Evolutionary conservation across 345 rosid species (phyloP).

Genomic region (Boechera stricta): DNA sequence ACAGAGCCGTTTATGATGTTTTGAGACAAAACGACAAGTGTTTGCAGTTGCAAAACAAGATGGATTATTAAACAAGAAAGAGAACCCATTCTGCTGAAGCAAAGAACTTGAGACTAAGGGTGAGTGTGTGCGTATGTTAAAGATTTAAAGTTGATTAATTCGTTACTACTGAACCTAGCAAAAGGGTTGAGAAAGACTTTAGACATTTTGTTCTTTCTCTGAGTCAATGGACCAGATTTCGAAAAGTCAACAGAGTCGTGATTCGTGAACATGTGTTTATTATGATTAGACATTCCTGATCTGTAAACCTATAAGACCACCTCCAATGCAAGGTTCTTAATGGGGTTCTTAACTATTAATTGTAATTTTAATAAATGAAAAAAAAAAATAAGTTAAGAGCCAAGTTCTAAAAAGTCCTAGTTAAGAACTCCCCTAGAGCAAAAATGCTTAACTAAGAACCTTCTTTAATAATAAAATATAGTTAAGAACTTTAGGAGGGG

Average conservation of each 20-base stretch:
- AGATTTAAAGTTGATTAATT: neutral
- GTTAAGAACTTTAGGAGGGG: too few species aligned
- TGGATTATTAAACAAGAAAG: neutral
- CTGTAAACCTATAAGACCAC: too few species aligned
- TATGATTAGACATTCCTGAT: neutral
- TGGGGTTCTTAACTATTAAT: too few species aligned
- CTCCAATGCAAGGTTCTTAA: too few species aligned
- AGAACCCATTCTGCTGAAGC: neutral
- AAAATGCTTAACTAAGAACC: too few species aligned
- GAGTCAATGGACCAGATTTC: neutral
- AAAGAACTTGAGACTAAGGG: neutral
- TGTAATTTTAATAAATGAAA: too few species aligned
- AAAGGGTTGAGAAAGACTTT: constrained; percentile 1
- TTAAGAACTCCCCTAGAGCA: too few species aligned
- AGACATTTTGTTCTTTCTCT: neutral
- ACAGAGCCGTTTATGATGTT: constrained; percentile 28
- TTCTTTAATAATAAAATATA: too few species aligned
- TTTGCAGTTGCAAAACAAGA: constrained; percentile 10
- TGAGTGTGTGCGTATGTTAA: neutral
- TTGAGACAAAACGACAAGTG: constrained; percentile 17
- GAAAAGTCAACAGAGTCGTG: constrained; percentile 14
- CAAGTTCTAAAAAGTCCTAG: too few species aligned
- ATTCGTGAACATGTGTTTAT: neutral
- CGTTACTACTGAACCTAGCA: neutral
- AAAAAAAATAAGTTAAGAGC: too few species aligned